Base-by-base conservation (phyloP, 1,139 yeast genomes). In the Pneumocystis jirovecii region DNA sequence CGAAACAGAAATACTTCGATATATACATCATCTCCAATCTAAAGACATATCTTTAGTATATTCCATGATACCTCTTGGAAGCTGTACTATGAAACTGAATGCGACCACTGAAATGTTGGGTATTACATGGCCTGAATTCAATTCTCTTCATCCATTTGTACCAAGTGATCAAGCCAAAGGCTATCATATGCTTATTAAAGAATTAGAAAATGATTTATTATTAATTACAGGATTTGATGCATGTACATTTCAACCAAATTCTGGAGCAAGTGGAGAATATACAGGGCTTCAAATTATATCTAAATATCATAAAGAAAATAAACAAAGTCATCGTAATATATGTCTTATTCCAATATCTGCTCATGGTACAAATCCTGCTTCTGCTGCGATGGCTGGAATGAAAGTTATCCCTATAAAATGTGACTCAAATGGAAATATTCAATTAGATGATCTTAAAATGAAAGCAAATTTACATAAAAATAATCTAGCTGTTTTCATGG, bases 231-330 rank as follows among this genome's bases (percentile, higher is more conserved):
- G 97, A 0, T 89, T 93, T 73, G 89, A 85, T 69, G 95, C 90
- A 61, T 87, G 96, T 34, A 88, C 97, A 6, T 79, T 89, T 67
- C 95, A 90, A 85, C 98, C 98, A 70, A 93, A 93, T 76, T 89
- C 97, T 62, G 98, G 98, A 71, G 98, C 98, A 60, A 96, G 91
- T 77, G 98, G 98, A 76, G 98, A 93, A 77, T 93, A 87, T 77
- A 85, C 97, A 37, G 98, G 98, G 56, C 81, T 93, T 70, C 83
- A 96, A 66, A 89, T 90, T 66, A 93, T 93, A 71, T 83, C 85
- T 72, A 83, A 87, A 64, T 93, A 89, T 75, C 84, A 87, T 72
- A 61, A 62, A 21, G 79, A 87, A 44, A 81, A 79, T 66, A 96
- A 95, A 61, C 86, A 91, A 73, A 78, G 81, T 44, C 76, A 83